Base-by-base conservation (phyloP, 73 alveolate species). In the Breviolum minutum region DNA sequence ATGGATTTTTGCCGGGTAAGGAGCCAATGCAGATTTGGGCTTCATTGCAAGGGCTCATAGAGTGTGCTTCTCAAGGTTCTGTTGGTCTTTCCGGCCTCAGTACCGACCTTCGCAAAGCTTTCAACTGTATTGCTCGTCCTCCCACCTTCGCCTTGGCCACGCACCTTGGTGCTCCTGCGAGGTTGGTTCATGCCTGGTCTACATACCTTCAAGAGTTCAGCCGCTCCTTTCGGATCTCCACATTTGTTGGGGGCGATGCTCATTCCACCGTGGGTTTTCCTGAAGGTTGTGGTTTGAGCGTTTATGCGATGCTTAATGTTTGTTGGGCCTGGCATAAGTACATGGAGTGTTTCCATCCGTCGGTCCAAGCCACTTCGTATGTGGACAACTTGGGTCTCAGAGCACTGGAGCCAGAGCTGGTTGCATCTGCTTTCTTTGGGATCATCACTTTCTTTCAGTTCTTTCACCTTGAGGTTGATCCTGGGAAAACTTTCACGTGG, bases 271-370 rank as follows among this genome's bases (percentile, higher is more conserved):
- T 22, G 3, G 95, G 95, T 9, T 87, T 64, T 63, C 77, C 95
- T 0, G 95, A 87, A 22, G 95, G 95, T 0, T 26, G 68, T 24
- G 83, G 83, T 6, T 68, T 87, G 29, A 80, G 88, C 19, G 88
- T 48, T 6, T 7, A 12, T 7, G 68, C 88, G 7, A 80, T 80
- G 88, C 69, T 13, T 2, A 0, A 27, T 8, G 30, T 70, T 5
- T 81, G 17, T 29, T 20, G 76, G 54, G 83, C 63, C 13, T 29
- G 8, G 60, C 95, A 87, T 14, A 8, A 9, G 20, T 87, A 64
- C 20, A 48, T 30, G 69, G 24, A 10, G 13, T 32, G 11, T 7
- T 64, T 63, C 12, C 69, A 17, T 19, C 95, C 95, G 20, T 8
- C 17, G 22, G 20, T 87, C 32, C 64, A 83, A 8, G 0, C 32